Percentiles rank a stretch among this genome's conserved stretches.
Evolutionary conservation across 208 protist species (phyloP).

Genomic region (Leishmania turanica): DNA sequence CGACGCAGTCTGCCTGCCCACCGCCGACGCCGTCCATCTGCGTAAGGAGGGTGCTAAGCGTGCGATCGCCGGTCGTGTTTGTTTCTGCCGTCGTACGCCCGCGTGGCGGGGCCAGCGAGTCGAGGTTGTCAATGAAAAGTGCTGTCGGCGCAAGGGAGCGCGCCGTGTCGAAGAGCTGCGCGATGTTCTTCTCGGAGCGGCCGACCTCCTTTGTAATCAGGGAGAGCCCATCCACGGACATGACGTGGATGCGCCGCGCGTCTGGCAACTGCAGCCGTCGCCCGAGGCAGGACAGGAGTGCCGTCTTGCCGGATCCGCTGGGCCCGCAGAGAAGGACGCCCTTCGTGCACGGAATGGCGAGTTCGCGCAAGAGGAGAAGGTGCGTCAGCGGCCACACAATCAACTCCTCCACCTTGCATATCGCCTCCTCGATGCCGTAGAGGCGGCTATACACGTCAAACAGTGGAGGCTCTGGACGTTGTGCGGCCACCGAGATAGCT

Average conservation of each 20-base stretch:
- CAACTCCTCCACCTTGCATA: conserved; percentile 67
- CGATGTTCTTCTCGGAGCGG: conserved; percentile 87
- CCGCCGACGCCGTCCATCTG: conserved; percentile 90
- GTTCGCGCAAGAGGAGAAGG: conserved; percentile 35
- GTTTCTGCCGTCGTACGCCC: conserved; percentile 47
- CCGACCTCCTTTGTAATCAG: conserved; percentile 91
- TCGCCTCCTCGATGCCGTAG: conserved; percentile 55
- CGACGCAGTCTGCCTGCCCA: conserved; percentile 27
- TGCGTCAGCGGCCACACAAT: conserved; percentile 84
- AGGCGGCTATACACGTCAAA: conserved; percentile 43
- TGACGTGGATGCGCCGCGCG: conserved; percentile 50
- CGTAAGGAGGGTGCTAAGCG: conserved; percentile 89
- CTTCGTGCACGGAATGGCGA: conserved; percentile 51
- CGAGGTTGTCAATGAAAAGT: conserved; percentile 93
- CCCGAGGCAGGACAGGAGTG: conserved; percentile 60
- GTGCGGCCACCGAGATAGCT: not conserved
- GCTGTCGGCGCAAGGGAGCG: conserved; percentile 70
- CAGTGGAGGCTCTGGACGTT: not conserved
- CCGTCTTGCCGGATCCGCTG: conserved; percentile 87
- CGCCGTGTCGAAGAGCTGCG: conserved; percentile 74
- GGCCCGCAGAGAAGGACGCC: conserved; percentile 84
- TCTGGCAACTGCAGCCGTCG: conserved; percentile 45
- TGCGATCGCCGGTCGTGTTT: conserved; percentile 78
- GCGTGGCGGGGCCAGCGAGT: conserved; percentile 86
- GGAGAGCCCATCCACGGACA: conserved; percentile 74